Evolutionary conservation across 2,329 filamentous ascomycete genomes (phyloP).

Genomic region (Penicillium sp.): DNA sequence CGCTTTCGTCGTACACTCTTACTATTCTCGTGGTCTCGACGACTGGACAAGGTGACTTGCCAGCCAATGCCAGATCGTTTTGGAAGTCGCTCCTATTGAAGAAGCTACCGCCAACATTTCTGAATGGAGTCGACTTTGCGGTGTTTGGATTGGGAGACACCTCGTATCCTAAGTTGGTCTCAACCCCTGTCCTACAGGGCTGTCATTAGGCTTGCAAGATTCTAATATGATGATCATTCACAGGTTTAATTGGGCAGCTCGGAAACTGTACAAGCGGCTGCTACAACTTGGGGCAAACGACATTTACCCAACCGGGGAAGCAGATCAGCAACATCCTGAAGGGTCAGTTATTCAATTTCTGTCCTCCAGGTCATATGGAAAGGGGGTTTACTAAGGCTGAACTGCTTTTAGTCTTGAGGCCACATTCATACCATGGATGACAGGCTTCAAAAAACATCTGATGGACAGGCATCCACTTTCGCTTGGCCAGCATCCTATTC

Average conservation of each 20-base stretch:
- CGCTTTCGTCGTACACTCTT: slow-evolving; percentile 31
- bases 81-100: slow-evolving; percentile 81
- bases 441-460: slow-evolving; percentile 60
- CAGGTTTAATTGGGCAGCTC: slow-evolving; percentile 87
- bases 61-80: slow-evolving; percentile 71
- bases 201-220: slow-evolving; percentile 23
- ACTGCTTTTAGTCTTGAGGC: slow-evolving; percentile 62
- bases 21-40: slow-evolving; percentile 77
- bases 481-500: slow-evolving; percentile 60
- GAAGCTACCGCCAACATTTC: slow-evolving; percentile 64
- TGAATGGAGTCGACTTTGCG: slow-evolving; percentile 66
- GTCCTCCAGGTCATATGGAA: not conserved
- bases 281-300: slow-evolving; percentile 74
- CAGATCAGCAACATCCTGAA: slow-evolving; percentile 88
- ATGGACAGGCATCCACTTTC: slow-evolving; percentile 64
- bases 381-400: not conserved
- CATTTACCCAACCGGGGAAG: slow-evolving; percentile 74
- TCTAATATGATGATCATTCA: not conserved
- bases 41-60: slow-evolving; percentile 90
- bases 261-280: slow-evolving; percentile 80
- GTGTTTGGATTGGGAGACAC: slow-evolving; percentile 91
- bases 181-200: no score
- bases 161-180: slow-evolving; percentile 72
- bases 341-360: slow-evolving; percentile 53
- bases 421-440: slow-evolving; percentile 71